Evolutionary conservation across 345 rosid genomes (phyloP).

Genomic region (Litchi chinensis): DNA sequence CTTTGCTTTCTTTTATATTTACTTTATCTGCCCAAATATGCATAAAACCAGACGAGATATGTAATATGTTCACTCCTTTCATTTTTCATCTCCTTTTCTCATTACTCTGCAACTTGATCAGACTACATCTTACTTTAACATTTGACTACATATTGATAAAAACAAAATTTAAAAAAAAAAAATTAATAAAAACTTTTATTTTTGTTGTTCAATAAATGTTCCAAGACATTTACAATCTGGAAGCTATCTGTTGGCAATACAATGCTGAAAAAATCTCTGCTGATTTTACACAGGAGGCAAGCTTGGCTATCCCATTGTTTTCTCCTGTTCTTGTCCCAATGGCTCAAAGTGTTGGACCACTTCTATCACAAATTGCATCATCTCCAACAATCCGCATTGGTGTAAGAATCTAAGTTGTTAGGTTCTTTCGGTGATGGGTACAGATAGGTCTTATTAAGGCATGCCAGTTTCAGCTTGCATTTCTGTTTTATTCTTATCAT

Average conservation of each 20-base stretch:
- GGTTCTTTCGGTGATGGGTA: constrained; percentile 16
- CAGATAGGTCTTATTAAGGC: constrained; percentile 4
- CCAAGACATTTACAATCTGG: neutral
- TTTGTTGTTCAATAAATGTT: neutral
- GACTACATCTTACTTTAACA: neutral
- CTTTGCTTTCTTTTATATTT: neutral
- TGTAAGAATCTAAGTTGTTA: constrained; percentile 47
- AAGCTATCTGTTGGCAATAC: constrained; percentile 6
- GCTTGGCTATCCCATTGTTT: constrained; percentile 87
- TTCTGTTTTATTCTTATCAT: neutral
- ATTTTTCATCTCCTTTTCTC: neutral
- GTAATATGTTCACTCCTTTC: constrained; percentile 1
- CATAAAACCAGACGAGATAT: constrained; percentile 2
- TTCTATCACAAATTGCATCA: constrained; percentile 72
- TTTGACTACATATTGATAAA: neutral
- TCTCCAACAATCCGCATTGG: constrained; percentile 84
- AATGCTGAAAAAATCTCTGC: constrained; percentile 5
- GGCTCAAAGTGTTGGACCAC: constrained; percentile 93
- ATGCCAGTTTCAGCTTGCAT: neutral
- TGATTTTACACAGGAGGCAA: constrained; percentile 70
- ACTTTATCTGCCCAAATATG: neutral
- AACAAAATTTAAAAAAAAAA: too few relatives aligned
- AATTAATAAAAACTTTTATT: neutral
- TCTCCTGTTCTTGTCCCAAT: constrained; percentile 90
- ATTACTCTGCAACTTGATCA: neutral